These are phyloP conservation scores for Naganishia randhawae DNA, from an alignment of 768 basidiomycete species.

Conservation along the genomic window DNA sequence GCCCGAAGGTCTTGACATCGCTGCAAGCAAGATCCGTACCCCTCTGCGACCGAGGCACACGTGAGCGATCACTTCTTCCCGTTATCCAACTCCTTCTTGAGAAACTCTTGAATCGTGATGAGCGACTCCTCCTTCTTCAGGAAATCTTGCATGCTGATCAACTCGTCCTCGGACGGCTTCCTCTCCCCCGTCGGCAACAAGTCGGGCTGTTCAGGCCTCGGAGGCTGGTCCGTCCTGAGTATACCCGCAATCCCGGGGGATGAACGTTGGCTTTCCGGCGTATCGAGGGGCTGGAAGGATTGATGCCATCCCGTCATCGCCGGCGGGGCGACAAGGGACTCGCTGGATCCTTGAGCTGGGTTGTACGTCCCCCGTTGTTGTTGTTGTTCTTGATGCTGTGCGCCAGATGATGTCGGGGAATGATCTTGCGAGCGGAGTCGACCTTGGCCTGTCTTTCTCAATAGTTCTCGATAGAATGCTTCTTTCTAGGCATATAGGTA, in stretches of 20 bases:
- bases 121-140: background rate
- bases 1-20: too few relatives aligned
- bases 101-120: constrained; percentile 14
- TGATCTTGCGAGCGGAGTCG: constrained; percentile 7
- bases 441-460: constrained; percentile 8
- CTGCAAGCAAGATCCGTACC: too few relatives aligned
- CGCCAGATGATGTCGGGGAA: background rate
- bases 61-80: too few relatives aligned
- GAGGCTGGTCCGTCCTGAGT: background rate
- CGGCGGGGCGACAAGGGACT: background rate
- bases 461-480: constrained; percentile 13
- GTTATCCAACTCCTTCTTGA: constrained; percentile 7
- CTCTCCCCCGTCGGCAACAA: background rate
- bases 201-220: background rate
- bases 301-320: background rate
- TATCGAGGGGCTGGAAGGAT: background rate
- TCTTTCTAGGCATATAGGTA: background rate
- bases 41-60: too few relatives aligned
- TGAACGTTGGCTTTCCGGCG: constrained; percentile 2
- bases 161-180: background rate
- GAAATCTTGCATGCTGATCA: background rate
- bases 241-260: background rate
- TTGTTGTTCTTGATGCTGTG: too few relatives aligned
- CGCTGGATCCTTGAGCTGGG: background rate
- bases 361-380: background rate